Base-by-base conservation (phyloP, 1,284 basidiomycete species). In the Thecaphora frezii region DNA sequence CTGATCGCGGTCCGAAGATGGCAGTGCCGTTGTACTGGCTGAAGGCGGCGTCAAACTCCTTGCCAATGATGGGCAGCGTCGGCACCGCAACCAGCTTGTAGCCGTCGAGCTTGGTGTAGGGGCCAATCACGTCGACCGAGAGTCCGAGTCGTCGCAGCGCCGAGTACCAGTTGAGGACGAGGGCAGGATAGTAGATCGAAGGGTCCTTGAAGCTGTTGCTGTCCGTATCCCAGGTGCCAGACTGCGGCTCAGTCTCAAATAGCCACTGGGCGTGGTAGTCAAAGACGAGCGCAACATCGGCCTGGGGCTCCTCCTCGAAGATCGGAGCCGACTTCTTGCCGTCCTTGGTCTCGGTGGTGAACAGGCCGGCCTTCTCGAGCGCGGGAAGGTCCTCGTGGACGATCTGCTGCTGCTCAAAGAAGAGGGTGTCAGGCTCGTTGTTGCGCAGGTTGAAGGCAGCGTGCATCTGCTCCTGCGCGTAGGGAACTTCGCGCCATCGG, bases 401-500 rank as follows among this genome's bases (percentile, higher is more conserved):
- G 1, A 61, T 47, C 44, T 54, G 46, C 46, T 70, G 65, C 54
- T 70, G 68, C 43, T 70, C 68, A 36, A 53, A 13, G 23, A 56
- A 61, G 9, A 65, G 65, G 19, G 51, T 44, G 44, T 70, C 65
- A 16, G 47, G 49, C 18, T 55, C 57, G 30, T 68, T 67, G 58
- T 70, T 65, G 33, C 58, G 56, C 21, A 64, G 64, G n/a, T 58
- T 42, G 58, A 69, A 59, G 9, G 56, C 64, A 18, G 67, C 58
- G 46, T 69, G 67, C 64, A 69, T 69, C 53, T 69, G 67, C 49
- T 69, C 67, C 46, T 69, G 63, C 2, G 56, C 67, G 19, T 40
- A 69, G 1, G 67, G 64, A 12, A 69, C 63, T 44, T 69, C 54
- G 19, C 67, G 53, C 59, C 59, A 69, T 18, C 67, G 58, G 51